phyloP scores from a whole-genome alignment of 306 rosid species.

The Glycyrrhiza uralensis region DNA sequence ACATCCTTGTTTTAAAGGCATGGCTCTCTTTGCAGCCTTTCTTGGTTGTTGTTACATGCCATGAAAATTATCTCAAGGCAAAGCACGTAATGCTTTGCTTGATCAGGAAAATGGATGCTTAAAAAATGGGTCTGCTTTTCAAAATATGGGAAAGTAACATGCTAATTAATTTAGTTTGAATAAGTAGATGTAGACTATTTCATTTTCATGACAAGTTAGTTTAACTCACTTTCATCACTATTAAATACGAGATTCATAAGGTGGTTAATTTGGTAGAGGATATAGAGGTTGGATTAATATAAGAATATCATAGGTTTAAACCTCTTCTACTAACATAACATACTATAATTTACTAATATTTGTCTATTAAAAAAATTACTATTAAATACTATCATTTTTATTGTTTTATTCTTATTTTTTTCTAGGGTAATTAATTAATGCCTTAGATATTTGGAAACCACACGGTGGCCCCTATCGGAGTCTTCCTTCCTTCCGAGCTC shows the following conservation, averaged over 20 bases:
- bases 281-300: no score
- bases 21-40: constrained; percentile 12
- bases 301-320: no score
- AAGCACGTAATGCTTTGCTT: constrained; percentile 33
- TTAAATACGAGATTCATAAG: not conserved
- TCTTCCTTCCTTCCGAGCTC: not conserved
- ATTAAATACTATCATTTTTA: no score
- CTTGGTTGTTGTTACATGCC: constrained; percentile 13
- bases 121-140: not conserved
- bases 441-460: not conserved
- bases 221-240: not conserved
- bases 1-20: constrained; percentile 23
- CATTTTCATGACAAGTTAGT: not conserved
- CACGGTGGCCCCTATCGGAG: not conserved
- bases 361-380: no score
- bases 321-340: no score
- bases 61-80: constrained; percentile 4
- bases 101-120: not conserved
- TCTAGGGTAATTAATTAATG: no score
- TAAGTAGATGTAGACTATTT: no score
- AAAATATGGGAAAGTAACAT: not conserved
- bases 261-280: no score
- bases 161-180: not conserved
- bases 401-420: no score
- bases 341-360: no score